Conservation (phyloP, 345 rosid species). For the Salix purpurea region DNA sequence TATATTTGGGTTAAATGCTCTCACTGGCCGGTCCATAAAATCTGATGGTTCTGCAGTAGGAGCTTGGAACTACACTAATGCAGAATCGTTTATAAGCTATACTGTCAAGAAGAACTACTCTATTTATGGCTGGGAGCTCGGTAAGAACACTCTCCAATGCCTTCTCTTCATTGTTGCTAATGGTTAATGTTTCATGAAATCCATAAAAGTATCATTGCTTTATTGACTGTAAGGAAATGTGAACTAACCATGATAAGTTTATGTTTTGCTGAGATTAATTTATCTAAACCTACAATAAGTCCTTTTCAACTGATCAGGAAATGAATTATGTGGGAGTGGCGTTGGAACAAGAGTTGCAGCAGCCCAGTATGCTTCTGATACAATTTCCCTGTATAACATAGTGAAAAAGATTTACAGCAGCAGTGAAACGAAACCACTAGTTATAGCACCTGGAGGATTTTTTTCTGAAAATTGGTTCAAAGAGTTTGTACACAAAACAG, state of each 20-base stretch:
- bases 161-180: not conserved
- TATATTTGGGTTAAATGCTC: slow-evolving; percentile 76
- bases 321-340: slow-evolving; percentile 78
- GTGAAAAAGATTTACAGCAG: slow-evolving; percentile 46
- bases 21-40: slow-evolving; percentile 42
- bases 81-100: slow-evolving; percentile 63
- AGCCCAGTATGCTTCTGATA: slow-evolving; percentile 67
- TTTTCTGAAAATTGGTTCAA: slow-evolving; percentile 66
- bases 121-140: slow-evolving; percentile 79
- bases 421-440: slow-evolving; percentile 49
- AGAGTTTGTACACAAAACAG: slow-evolving; percentile 51
- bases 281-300: not conserved
- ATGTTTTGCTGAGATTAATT: not conserved
- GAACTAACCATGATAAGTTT: not conserved
- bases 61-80: slow-evolving; percentile 70
- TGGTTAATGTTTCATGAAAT: not conserved
- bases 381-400: slow-evolving; percentile 43
- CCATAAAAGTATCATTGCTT: not conserved
- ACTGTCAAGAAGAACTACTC: slow-evolving; percentile 46
- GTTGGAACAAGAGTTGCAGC: slow-evolving; percentile 73
- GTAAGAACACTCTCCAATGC: slow-evolving; percentile 31
- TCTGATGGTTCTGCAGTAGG: slow-evolving; percentile 52
- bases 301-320: slow-evolving; percentile 43
- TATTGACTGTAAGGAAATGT: not conserved
- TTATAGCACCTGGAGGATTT: slow-evolving; percentile 89